Evolutionary conservation across 306 rosid species (phyloP), one percentile per base, ranked within the genome.

Genomic region (Canavalia gladiata): DNA sequence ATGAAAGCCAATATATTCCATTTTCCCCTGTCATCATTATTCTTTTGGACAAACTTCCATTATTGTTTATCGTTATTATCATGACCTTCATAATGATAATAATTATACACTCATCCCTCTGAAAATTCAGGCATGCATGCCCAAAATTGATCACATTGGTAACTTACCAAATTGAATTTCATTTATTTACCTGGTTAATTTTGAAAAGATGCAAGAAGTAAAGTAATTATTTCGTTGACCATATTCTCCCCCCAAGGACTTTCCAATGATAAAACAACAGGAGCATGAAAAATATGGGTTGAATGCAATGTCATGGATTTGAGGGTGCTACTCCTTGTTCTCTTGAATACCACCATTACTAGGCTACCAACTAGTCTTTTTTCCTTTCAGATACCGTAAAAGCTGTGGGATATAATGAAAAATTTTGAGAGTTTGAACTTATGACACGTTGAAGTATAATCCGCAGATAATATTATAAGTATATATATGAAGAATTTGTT

Each of bases 41-140:
- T 10, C 43, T 74, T 28, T 68, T 55, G 52, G 75, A 64, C 80
- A 43, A 29, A 31, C 72, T 74, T 74, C 37, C 80, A 45, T 73
- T 42, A 52, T 81, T 57, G 12, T 62, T 43, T 81, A 54, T 43
- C 69, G 34, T 74, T 55, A 5, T 43, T 18, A 65, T 57, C 34
- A 74, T 74, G 37, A 29, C 66, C 54, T 11, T 75, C 63, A 65
- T 35, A 54, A 69, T 69, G 28, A 18, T 81, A 25, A 81, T 63
- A 2, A 43, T 54, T 70, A 74, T 74, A 18, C 30, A 65, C 84
- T 81, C 84, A 64, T 81, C 42, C 68, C 62, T 43, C 59, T 49
- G 34, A 69, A 41, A 56, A 37, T 72, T 29, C 50, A 50, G 31
- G 73, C 84, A 60, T 80, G 84, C 84, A 64, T 47, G 45, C 67